A percentile compares a stretch with the other conserved stretches of the same genome.
phyloP scores from a whole-genome alignment of 768 basidiomycete genomes.

The Trametes villosa region DNA sequence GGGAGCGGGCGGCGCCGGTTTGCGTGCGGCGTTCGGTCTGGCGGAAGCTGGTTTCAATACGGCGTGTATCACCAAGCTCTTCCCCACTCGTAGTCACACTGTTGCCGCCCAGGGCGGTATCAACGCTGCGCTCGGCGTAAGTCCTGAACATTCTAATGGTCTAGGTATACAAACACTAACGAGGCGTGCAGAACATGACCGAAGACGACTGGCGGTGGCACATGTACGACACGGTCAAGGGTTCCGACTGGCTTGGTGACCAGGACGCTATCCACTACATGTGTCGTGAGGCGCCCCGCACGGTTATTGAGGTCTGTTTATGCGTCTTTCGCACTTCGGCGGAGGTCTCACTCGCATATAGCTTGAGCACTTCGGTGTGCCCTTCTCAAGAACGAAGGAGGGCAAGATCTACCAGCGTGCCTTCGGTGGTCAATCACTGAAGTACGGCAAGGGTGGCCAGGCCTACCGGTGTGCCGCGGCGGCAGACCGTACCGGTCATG shows the following conservation, averaged over 20 bases:
- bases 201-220: constrained; percentile 99
- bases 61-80: constrained; percentile 98
- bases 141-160: constrained; percentile 64
- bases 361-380: constrained; percentile 98
- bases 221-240: constrained; percentile 98
- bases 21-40: constrained; percentile 97
- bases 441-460: constrained; percentile 98
- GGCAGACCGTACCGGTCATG: constrained; percentile 98
- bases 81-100: constrained; percentile 98
- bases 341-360: constrained; percentile 37
- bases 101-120: constrained; percentile 99
- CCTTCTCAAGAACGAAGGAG: constrained; percentile 97
- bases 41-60: constrained; percentile 99
- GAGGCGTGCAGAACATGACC: constrained; percentile 84
- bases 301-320: constrained; percentile 80
- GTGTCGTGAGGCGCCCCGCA: constrained; percentile 95
- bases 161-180: constrained; percentile 65
- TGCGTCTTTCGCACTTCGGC: no score
- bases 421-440: constrained; percentile 96
- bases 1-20: constrained; percentile 97
- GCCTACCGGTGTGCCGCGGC: constrained; percentile 99
- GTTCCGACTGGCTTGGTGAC: constrained; percentile 99
- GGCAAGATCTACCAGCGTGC: constrained; percentile 99
- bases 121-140: constrained; percentile 93
- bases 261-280: constrained; percentile 99